phyloP scores from a whole-genome alignment of 1,139 yeast genomes.

The Kodamaea sp. region DNA sequence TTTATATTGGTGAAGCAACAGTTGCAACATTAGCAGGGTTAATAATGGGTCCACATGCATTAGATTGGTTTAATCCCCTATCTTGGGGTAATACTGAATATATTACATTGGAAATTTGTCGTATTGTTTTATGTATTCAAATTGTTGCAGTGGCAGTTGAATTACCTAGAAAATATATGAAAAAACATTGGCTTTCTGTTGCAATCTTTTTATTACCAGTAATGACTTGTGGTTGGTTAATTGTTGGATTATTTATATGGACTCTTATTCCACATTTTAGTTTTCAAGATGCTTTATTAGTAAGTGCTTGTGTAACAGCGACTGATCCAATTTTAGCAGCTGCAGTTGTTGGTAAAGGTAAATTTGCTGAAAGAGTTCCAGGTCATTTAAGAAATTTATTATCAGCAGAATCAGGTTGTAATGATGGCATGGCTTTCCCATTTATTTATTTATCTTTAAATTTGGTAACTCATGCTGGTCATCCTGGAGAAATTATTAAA shows the following conservation, averaged over 20 bases:
- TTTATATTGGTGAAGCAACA: slow-evolving; percentile 94
- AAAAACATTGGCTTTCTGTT: slow-evolving; percentile 85
- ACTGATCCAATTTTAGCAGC: slow-evolving; percentile 98
- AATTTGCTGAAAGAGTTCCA: slow-evolving; percentile 94
- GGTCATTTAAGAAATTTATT: slow-evolving; percentile 89
- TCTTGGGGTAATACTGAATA: slow-evolving; percentile 89
- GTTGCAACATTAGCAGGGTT: slow-evolving; percentile 90
- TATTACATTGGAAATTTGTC: slow-evolving; percentile 82
- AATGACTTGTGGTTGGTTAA: slow-evolving; percentile 92
- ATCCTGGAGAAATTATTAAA: slow-evolving; percentile 66
- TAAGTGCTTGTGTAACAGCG: slow-evolving; percentile 93
- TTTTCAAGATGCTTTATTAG: slow-evolving; percentile 72
- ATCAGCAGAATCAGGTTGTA: slow-evolving; percentile 94
- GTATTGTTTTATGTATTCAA: slow-evolving; percentile 86
- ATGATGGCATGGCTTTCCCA: slow-evolving; percentile 98
- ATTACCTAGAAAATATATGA: slow-evolving; percentile 89
- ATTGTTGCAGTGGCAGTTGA: slow-evolving; percentile 98
- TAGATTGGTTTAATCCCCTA: slow-evolving; percentile 83
- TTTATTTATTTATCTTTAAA: slow-evolving; percentile 76
- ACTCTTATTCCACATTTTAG: slow-evolving; percentile 75
- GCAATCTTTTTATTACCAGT: slow-evolving; percentile 78
- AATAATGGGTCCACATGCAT: slow-evolving; percentile 89
- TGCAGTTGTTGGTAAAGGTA: slow-evolving; percentile 97
- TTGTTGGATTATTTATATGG: slow-evolving; percentile 85
- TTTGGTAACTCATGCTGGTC: slow-evolving; percentile 62